Percentiles rank a stretch among this genome's conserved stretches.
phyloP scores from a whole-genome alignment of 1,284 basidiomycete genomes.

The Fomitiporia mediterranea region DNA sequence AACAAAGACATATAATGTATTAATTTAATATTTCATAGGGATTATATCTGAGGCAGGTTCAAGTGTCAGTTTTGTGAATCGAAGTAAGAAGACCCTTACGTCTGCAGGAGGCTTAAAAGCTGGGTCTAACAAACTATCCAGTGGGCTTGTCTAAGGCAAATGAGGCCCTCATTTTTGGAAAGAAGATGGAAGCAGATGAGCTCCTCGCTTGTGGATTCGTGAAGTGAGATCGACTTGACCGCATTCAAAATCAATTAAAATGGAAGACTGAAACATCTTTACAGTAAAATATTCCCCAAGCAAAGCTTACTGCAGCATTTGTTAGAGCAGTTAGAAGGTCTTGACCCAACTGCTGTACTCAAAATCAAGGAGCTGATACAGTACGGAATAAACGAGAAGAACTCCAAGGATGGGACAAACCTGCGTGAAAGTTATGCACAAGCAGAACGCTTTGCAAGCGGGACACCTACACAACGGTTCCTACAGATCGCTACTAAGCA shows the following conservation, averaged over 20 bases:
- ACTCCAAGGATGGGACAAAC: constrained; percentile 59
- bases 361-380: constrained; percentile 51
- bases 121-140: constrained; percentile 26
- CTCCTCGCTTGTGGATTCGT: constrained; percentile 57
- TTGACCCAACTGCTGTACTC: constrained; percentile 52
- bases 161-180: constrained; percentile 63
- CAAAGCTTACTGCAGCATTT: constrained; percentile 48
- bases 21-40: constrained; percentile 33
- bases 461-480: constrained; percentile 50
- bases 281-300: constrained; percentile 55
- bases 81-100: constrained; percentile 39
- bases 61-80: constrained; percentile 62
- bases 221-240: constrained; percentile 41
- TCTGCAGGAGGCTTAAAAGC: not conserved
- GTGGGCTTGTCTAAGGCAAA: constrained; percentile 67
- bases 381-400: constrained; percentile 54
- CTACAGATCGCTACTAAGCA: constrained; percentile 56
- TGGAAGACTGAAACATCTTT: constrained; percentile 17
- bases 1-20: not conserved
- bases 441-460: constrained; percentile 57
- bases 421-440: constrained; percentile 67
- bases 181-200: constrained; percentile 57
- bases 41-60: constrained; percentile 61
- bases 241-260: constrained; percentile 7
- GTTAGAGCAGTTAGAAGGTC: constrained; percentile 46